Evolutionary conservation across 345 rosid genomes (phyloP), one percentile per base, ranked within the genome.

Genomic region (Passiflora organensis): DNA sequence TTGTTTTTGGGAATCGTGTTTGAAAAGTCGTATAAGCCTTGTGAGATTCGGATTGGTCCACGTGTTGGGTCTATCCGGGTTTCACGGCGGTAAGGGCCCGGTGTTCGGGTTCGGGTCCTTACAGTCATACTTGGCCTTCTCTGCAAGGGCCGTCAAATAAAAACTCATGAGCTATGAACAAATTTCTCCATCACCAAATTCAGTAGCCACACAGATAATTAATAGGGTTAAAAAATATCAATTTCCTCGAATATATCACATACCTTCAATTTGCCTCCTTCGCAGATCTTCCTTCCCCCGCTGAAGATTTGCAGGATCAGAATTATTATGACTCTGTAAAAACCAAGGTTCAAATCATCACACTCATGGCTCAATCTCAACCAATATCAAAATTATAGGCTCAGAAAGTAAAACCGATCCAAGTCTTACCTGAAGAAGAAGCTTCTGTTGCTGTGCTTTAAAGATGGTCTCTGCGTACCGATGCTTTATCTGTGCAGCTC

Each of bases 381-480:
- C 1, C n/a, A 13, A n/a, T n/a, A n/a, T n/a, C n/a, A n/a, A n/a
- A n/a, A n/a, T n/a, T n/a, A n/a, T n/a, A n/a, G n/a, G n/a, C n/a
- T n/a, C n/a, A n/a, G n/a, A n/a, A 25, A 15, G 14, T 20, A 19
- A 5, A 44, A 11, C 43, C 36, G 32, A 25, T 13, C 2, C 5
- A 43, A 25, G n/a, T n/a, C n/a, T n/a, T 83, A 82, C 97, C 32
- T 85, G 73, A 57, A 73, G 78, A 45, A 78, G 81, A 20, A 76
- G 71, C 24, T 83, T 78, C 83, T 69, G 80, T 55, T 79, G 84
- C 55, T 79, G 74, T 11, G 95, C 90, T 80, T 73, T 85, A 46
- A 80, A 48, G 36, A 91, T 87, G 22, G 88, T 80, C 32, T 65
- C 83, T 14, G 95, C 97, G 63, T 83, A 91, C 25, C 93, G 89